Evolutionary conservation across 495 filamentous ascomycete species (phyloP), one percentile per base, ranked within the genome.

Genomic region (Tetracladium setigerum): DNA sequence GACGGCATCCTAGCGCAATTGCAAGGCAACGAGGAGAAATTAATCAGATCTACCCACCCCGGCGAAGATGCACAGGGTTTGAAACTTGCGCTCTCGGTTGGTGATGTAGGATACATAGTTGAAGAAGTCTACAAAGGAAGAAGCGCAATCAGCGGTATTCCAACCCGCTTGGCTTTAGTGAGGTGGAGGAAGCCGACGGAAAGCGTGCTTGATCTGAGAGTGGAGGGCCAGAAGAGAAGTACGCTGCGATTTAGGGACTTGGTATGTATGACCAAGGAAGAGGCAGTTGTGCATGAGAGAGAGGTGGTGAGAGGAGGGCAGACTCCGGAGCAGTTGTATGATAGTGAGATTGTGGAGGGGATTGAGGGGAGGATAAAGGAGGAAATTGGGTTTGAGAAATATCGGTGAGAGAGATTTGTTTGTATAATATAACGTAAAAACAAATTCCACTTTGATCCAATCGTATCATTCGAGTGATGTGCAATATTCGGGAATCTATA

Each of bases 241-340:
- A 74, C 72, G 15, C 48, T 95, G 8, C 60, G 71, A 38, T 60
- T 89, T 45, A 73, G 72, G 18, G 82, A 95, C 24, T 62, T 99
- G 30, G 92, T 97, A 4, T 86, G 86, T 55, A 89, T 99, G 89
- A 97, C 94, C 7, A 96, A 92, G 64, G 91, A 97, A 49, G 92
- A 97, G 62, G 83, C 81, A n/a, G 68, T 73, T 10, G 70, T 71
- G 44, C 92, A 98, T 59, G 86, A 91, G 59, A 81, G 79, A 52
- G 77, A 87, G 57, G 77, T 95, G 13, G 62, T 97, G n/a, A 79
- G 73, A 51, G 87, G 74, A 1, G 72, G 68, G 5, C 86, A 83
- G 70, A 69, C 41, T 12, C 72, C 72, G 9, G 82, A 87, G 59
- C 82, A 91, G 7, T 38, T 95, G 32, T 96, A 95, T 59, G 77